phyloP scores from a whole-genome alignment of 2,329 filamentous ascomycete genomes.

The Thielaviopsis ethacetica region DNA sequence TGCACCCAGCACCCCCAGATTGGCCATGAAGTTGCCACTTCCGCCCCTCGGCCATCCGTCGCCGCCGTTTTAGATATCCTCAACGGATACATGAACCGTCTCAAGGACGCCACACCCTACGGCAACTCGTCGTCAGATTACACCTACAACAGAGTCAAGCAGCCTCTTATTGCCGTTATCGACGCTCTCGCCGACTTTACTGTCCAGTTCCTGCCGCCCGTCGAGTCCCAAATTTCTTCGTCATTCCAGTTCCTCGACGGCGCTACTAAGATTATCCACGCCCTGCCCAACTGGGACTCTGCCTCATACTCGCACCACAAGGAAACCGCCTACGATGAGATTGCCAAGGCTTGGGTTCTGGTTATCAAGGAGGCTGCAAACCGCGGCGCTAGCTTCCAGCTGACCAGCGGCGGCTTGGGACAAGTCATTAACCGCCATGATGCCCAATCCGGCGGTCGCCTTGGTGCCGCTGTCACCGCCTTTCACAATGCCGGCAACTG shows the following conservation, averaged over 20 bases:
- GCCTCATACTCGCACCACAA: constrained; percentile 83
- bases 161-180: constrained; percentile 62
- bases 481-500: constrained; percentile 62
- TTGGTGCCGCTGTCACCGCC: constrained; percentile 65
- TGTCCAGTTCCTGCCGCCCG: constrained; percentile 83
- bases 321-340: constrained; percentile 89
- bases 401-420: constrained; percentile 88
- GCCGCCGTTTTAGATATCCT: constrained; percentile 66
- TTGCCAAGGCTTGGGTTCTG: constrained; percentile 80
- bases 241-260: constrained; percentile 80
- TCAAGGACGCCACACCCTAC: constrained; percentile 71
- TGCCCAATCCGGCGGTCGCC: constrained; percentile 64
- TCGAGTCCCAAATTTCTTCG: constrained; percentile 66
- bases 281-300: constrained; percentile 79
- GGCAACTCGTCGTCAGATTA: constrained; percentile 79
- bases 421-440: constrained; percentile 77
- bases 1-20: constrained; percentile 82
- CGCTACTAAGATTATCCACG: constrained; percentile 78
- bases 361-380: constrained; percentile 86
- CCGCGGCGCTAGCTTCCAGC: constrained; percentile 71
- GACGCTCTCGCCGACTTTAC: constrained; percentile 90
- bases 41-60: constrained; percentile 76
- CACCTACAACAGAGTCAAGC: constrained; percentile 81
- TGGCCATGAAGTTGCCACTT: constrained; percentile 64
- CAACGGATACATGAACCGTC: constrained; percentile 59